Percentiles rank a stretch among this genome's conserved stretches.
Conservation (phyloP, 306 rosid genomes). For the Geum urbanum region DNA sequence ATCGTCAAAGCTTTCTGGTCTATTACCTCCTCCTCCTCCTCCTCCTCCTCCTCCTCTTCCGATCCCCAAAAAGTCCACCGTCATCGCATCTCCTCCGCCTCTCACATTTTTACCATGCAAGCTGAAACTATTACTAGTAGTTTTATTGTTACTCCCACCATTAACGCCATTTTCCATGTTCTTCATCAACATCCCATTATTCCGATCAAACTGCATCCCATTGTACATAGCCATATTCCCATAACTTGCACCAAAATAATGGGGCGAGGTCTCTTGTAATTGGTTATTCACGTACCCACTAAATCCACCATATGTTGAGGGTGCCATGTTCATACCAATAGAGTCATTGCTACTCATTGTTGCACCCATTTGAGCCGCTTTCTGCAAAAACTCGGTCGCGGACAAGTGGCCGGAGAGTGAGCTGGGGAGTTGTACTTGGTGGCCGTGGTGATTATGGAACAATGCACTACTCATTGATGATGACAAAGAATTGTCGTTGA, state of each 20-base stretch:
- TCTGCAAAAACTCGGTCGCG: slow-evolving; percentile 72
- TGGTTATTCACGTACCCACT: slow-evolving; percentile 36
- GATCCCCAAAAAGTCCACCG: slow-evolving; percentile 73
- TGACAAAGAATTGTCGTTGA: slow-evolving; percentile 17
- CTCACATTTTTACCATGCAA: slow-evolving; percentile 29
- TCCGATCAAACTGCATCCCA: slow-evolving; percentile 51
- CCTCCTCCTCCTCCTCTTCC: slow-evolving; percentile 42
- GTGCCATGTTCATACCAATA: slow-evolving; percentile 41
- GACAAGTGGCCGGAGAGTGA: slow-evolving; percentile 49
- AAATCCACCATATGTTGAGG: slow-evolving; percentile 21
- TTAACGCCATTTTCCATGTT: slow-evolving; percentile 37
- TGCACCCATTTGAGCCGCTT: slow-evolving; percentile 88
- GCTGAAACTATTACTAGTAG: not conserved
- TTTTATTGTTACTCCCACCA: not conserved
- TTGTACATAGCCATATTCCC: slow-evolving; percentile 46
- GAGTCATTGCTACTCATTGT: slow-evolving; percentile 26
- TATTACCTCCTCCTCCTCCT: slow-evolving; percentile 2
- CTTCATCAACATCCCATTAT: slow-evolving; percentile 20
- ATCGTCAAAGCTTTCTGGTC: slow-evolving; percentile 38
- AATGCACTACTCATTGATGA: not conserved
- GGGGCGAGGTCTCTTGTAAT: slow-evolving; percentile 29
- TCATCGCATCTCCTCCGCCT: slow-evolving; percentile 50
- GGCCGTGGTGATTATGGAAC: not conserved
- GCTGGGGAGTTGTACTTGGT: slow-evolving; percentile 30
- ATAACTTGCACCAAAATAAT: slow-evolving; percentile 14